Conservation (phyloP, 1,284 basidiomycete species). For the Tilletia setariae region DNA sequence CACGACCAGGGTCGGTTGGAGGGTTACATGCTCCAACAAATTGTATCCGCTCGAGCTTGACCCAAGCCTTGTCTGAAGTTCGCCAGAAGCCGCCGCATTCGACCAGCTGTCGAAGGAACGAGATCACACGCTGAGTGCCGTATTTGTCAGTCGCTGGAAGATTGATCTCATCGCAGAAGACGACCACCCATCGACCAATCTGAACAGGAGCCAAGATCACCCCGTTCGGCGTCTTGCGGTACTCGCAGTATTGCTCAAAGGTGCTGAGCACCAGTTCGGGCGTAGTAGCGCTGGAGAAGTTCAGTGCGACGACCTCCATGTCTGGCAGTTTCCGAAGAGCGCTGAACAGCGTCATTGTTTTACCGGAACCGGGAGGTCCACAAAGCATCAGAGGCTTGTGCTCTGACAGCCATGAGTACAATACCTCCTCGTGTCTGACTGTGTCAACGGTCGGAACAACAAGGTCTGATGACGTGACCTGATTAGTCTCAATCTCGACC, state of each 20-base stretch:
- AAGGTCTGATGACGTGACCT: conserved; percentile 89
- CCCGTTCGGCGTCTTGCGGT: conserved; percentile 95
- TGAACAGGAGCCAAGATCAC: conserved; percentile 88
- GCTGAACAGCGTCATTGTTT: conserved; percentile 99
- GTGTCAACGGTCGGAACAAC: conserved; percentile 99
- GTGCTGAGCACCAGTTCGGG: conserved; percentile 97
- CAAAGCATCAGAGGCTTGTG: conserved; percentile 98
- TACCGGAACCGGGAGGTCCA: conserved; percentile 96
- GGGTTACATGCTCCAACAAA: conserved; percentile 99
- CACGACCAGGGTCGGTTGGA: conserved; percentile 98
- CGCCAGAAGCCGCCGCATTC: conserved; percentile 95
- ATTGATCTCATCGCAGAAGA: conserved; percentile 99
- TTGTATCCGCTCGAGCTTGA: conserved; percentile 94
- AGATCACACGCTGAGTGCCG: conserved; percentile 96
- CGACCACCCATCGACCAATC: conserved; percentile 94
- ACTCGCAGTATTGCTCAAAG: conserved; percentile 99
- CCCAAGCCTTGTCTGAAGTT: conserved; percentile 91
- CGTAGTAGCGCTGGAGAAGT: conserved; percentile 98
- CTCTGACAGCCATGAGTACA: conserved; percentile 98
- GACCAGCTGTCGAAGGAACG: conserved; percentile 94
- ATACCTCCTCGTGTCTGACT: conserved; percentile 93
- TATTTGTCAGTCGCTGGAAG: conserved; percentile 96
- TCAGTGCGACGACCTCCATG: conserved; percentile 97
- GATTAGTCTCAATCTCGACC: conserved; percentile 94
- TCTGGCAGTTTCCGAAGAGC: conserved; percentile 95